These are phyloP conservation scores for Phyllosticta citribraziliensis DNA, from an alignment of 2,329 filamentous ascomycete species.

Conservation along the genomic window DNA sequence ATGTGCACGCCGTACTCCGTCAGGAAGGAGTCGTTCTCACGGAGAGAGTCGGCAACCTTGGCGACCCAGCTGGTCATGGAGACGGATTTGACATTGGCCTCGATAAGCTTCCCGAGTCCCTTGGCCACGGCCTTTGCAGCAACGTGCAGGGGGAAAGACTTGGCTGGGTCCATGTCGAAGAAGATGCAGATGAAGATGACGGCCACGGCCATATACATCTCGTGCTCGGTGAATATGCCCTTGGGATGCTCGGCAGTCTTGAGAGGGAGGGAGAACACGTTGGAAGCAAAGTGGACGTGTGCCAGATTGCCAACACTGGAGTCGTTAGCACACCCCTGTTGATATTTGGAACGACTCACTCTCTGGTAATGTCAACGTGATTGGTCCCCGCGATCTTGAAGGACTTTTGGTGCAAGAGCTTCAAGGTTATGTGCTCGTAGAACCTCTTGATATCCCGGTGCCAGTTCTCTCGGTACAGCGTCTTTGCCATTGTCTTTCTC, in stretches of 20 bases:
- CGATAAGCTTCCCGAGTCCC: conserved; percentile 52
- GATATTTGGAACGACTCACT: conserved; percentile 26
- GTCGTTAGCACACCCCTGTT: not conserved
- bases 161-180: conserved; percentile 55
- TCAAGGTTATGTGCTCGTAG: conserved; percentile 52
- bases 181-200: conserved; percentile 58
- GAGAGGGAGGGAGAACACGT: conserved; percentile 45
- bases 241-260: conserved; percentile 42
- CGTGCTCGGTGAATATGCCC: conserved; percentile 47
- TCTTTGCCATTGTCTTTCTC: conserved; percentile 29
- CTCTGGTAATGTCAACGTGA: conserved; percentile 56
- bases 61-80: conserved; percentile 48
- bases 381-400: conserved; percentile 49
- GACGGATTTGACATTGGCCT: conserved; percentile 55
- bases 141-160: conserved; percentile 54
- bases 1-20: conserved; percentile 55
- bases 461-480: conserved; percentile 53
- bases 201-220: conserved; percentile 51
- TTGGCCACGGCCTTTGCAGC: conserved; percentile 47
- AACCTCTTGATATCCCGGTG: conserved; percentile 54
- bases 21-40: conserved; percentile 42
- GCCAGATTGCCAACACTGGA: conserved; percentile 40
- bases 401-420: conserved; percentile 53
- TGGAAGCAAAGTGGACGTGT: conserved; percentile 46
- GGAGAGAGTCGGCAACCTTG: conserved; percentile 37